Percentiles rank a stretch among this genome's conserved stretches.
phyloP scores from a whole-genome alignment of 225 moss, liverwort and hornwort genomes.

The Pleurozium schreberi region DNA sequence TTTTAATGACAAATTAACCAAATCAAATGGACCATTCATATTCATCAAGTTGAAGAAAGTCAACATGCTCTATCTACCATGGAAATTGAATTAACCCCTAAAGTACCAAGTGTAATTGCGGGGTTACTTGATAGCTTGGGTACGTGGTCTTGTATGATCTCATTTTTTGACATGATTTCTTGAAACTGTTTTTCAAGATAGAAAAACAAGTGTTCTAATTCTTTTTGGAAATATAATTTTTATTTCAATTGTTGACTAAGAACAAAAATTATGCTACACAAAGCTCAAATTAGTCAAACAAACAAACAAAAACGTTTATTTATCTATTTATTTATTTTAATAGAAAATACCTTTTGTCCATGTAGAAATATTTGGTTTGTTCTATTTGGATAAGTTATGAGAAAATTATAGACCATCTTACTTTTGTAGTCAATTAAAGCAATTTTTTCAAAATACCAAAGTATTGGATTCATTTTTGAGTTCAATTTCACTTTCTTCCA shows the following conservation, averaged over 20 bases:
- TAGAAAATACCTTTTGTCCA: background rate
- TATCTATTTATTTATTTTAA: background rate
- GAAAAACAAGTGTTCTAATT: fast-evolving
- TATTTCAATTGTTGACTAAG: fast-evolving
- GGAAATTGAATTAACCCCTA: background rate
- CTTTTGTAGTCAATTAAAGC: background rate
- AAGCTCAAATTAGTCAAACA: background rate
- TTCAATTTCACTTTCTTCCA: fast-evolving
- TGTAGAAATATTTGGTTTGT: background rate
- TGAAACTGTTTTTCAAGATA: background rate
- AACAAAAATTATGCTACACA: background rate
- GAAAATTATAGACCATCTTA: fast-evolving
- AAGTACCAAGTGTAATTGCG: fast-evolving
- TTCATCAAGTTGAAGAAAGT: background rate
- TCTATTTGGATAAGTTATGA: background rate
- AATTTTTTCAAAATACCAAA: fast-evolving
- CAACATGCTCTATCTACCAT: background rate
- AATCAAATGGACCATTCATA: background rate
- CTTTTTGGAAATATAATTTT: background rate
- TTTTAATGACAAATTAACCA: background rate
- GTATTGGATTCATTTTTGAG: background rate
- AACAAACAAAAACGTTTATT: background rate
- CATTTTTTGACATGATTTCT: background rate
- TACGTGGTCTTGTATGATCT: fast-evolving
- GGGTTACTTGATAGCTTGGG: fast-evolving